Evolutionary conservation across 352 stramenopile genomes (phyloP).

Genomic region (Aphanomyces astaci): DNA sequence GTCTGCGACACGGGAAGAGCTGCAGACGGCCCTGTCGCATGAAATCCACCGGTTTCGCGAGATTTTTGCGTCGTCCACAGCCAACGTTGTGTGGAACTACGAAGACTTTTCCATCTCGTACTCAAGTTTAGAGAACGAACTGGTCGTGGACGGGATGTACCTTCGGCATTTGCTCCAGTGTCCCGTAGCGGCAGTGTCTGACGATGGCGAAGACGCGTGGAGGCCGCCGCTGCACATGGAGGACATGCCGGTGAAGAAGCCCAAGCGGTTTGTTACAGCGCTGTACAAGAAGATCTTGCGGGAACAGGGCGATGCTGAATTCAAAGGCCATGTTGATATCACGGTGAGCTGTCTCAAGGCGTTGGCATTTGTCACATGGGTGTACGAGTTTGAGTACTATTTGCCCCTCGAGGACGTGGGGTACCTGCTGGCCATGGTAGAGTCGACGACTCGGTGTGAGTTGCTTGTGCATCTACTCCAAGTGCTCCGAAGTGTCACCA

Average conservation of each 20-base stretch:
- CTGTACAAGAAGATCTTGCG: conserved; percentile 69
- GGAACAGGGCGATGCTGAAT: conserved; percentile 66
- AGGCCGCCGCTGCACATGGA: conserved; percentile 35
- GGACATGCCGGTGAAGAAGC: conserved; percentile 47
- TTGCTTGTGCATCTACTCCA: conserved; percentile 51
- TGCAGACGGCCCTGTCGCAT: conserved; percentile 72
- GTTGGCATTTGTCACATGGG: conserved; percentile 47
- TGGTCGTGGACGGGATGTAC: conserved; percentile 87
- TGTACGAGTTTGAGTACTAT: conserved; percentile 32
- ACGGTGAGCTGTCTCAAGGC: conserved; percentile 56
- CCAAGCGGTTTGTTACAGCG: conserved; percentile 40
- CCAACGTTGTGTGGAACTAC: conserved; percentile 92
- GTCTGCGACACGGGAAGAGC: conserved; percentile 77
- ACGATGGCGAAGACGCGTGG: conserved; percentile 43
- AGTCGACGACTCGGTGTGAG: conserved; percentile 47
- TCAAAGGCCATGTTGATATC: conserved; percentile 50
- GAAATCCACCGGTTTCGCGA: conserved; percentile 82
- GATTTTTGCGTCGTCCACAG: too few species aligned
- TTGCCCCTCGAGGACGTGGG: conserved; percentile 43
- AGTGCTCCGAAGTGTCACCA: conserved; percentile 47
- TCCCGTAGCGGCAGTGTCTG: conserved; percentile 24
- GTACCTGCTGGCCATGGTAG: conserved; percentile 55
- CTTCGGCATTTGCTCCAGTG: conserved; percentile 54
- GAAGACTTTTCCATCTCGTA: conserved; percentile 93
- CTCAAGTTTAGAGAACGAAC: conserved; percentile 75